Evolutionary conservation across 148 eudicot species (phyloP), one percentile per base, ranked within the genome.

Genomic region (Rhododendron williamsianum): DNA sequence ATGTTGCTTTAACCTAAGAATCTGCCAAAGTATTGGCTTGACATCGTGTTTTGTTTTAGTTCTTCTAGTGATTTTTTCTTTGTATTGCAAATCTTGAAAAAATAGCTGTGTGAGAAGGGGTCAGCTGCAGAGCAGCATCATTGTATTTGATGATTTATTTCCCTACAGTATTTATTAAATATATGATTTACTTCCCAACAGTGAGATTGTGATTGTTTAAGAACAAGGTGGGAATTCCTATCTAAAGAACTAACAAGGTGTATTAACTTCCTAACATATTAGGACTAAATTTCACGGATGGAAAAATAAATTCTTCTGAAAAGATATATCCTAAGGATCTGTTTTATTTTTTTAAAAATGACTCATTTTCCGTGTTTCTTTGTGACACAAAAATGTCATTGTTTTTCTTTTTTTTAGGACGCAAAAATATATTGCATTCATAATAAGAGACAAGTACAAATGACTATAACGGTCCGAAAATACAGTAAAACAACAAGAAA

Each of bases 91-190:
- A 6, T 23, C 41, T 38, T 18, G 79, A 16, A 45, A 77, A 77
- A 76, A 5, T 72, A 72, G 43, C 43, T 72, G 35, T n/a, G 74
- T 11, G 36, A 30, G 36, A 71, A 33, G 41, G 41, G 76, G 76
- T 30, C 45, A 73, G 78, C 78, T 73, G 45, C 78, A 73, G 78
- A 73, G 43, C 45, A 73, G 78, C 78, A 33, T 33, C 76, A 71
- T 71, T 71, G 38, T 71, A 33, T 65, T 65, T 27, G 76, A 71
- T 33, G 36, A 27, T 71, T 30, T 71, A 67, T 25, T 41, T 67
- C 9, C 30, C 4, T 11, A 67, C 11, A 25, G 72, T 67, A 67
- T 27, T n/a, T 25, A 23, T 67, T 4, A 19, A 58, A 58, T 7
- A 58, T 4, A 56, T 33, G 18, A 11, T 71, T 30, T 71, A 3